Conservation (phyloP, 2,329 filamentous ascomycete species). For the Fusarium sulawesiense region DNA sequence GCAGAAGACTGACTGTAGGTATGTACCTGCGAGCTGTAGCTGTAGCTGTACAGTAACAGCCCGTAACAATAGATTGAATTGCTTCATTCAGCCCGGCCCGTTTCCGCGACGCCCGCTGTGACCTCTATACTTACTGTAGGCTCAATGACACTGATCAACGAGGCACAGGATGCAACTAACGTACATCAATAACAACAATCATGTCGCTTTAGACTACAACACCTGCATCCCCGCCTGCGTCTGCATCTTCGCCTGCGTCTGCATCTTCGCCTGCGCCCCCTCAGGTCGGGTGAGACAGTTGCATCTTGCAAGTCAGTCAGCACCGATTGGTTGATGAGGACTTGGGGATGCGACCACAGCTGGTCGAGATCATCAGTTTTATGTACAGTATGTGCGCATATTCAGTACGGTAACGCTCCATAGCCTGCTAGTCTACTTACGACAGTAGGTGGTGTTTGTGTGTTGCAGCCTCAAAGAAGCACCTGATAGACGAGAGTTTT, state of each 20-base stretch:
- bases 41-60: neutral
- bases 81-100: constrained; percentile 35
- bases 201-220: neutral
- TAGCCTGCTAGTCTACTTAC: neutral
- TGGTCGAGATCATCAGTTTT: constrained; percentile 42
- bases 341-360: constrained; percentile 31
- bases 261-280: constrained; percentile 13
- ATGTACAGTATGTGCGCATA: neutral
- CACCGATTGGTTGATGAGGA: constrained; percentile 28
- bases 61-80: neutral
- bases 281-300: constrained; percentile 28
- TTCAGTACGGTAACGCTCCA: neutral
- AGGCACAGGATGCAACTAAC: constrained; percentile 20
- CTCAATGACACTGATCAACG: constrained; percentile 15
- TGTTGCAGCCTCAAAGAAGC: constrained; percentile 29
- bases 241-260: neutral
- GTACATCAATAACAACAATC: constrained; percentile 12
- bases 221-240: constrained; percentile 4
- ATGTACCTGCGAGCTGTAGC: neutral
- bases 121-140: constrained; percentile 26
- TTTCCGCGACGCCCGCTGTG: constrained; percentile 43
- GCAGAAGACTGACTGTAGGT: neutral
- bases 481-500: constrained; percentile 33
- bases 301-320: constrained; percentile 22
- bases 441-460: constrained; percentile 18